phyloP scores from a whole-genome alignment of 768 basidiomycete species.

The Tephrocybe sp. region DNA sequence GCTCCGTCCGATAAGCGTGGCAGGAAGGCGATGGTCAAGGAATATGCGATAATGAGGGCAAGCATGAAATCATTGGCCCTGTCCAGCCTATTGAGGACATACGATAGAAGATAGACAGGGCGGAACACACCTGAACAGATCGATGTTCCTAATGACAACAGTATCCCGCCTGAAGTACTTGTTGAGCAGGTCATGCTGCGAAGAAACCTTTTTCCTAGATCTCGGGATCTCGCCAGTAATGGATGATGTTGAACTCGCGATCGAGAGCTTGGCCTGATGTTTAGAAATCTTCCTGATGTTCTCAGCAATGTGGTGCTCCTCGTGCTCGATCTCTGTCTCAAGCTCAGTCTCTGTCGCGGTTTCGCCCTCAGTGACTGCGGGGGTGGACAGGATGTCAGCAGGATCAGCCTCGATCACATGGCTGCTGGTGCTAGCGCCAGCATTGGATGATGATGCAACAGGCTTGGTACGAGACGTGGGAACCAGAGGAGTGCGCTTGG shows the following conservation, averaged over 20 bases:
- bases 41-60: constrained; percentile 71
- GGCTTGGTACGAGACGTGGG: constrained; percentile 14
- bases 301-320: constrained; percentile 15
- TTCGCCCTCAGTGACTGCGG: constrained; percentile 70
- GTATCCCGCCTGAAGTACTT: constrained; percentile 90
- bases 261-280: constrained; percentile 33
- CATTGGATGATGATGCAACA: constrained; percentile 12
- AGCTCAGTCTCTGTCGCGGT: constrained; percentile 72
- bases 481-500: constrained; percentile 71
- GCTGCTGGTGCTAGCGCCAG: constrained; percentile 15
- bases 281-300: constrained; percentile 22
- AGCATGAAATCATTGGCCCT: constrained; percentile 89
- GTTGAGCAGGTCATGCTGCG: constrained; percentile 88
- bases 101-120: neutral
- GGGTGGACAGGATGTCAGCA: constrained; percentile 46
- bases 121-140: constrained; percentile 68
- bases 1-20: constrained; percentile 51
- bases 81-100: constrained; percentile 10
- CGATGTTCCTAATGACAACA: constrained; percentile 78
- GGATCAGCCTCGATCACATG: constrained; percentile 23
- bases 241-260: constrained; percentile 33
- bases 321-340: constrained; percentile 59
- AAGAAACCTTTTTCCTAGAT: constrained; percentile 36
- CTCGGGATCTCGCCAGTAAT: constrained; percentile 20
- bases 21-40: constrained; percentile 55